A percentile compares a stretch with the other conserved stretches of the same genome.
Conservation (phyloP, 345 rosid genomes). For the Arabis hirsuta region DNA sequence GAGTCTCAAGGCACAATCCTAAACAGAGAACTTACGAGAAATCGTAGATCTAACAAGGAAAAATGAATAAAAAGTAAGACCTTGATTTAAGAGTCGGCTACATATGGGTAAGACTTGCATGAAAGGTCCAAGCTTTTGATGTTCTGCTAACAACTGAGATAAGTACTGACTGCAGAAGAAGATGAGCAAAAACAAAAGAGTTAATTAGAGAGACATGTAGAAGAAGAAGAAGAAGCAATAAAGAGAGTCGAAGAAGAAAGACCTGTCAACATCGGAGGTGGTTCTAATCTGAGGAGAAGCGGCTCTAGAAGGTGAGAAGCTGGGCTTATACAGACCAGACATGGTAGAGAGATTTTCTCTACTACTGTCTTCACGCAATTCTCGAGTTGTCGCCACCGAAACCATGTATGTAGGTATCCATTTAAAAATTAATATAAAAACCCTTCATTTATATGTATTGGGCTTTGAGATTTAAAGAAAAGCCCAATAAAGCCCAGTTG, state of each 20-base stretch:
- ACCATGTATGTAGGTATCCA: slow-evolving; percentile 24
- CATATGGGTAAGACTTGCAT: slow-evolving; percentile 90
- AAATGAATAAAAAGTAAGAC: slow-evolving; percentile 44
- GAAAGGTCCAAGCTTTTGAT: slow-evolving; percentile 98
- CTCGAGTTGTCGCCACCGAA: slow-evolving; percentile 29
- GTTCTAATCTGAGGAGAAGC: slow-evolving; percentile 97
- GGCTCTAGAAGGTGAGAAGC: slow-evolving; percentile 95
- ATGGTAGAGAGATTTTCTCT: slow-evolving; percentile 44
- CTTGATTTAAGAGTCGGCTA: slow-evolving; percentile 93
- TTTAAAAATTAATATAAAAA: not conserved
- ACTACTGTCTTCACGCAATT: slow-evolving; percentile 26
- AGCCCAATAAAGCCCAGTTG: slow-evolving; percentile 16
- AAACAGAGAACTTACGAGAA: slow-evolving; percentile 17
- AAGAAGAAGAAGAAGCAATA: not conserved
- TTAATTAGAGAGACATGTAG: slow-evolving; percentile 6
- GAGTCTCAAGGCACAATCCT: slow-evolving; percentile 7
- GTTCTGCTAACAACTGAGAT: slow-evolving; percentile 88
- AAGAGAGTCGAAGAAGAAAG: slow-evolving; percentile 21
- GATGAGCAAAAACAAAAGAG: slow-evolving; percentile 47
- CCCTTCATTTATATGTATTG: not conserved
- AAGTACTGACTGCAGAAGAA: slow-evolving; percentile 61
- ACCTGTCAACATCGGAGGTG: slow-evolving; percentile 91
- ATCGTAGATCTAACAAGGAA: slow-evolving; percentile 63
- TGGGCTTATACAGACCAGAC: slow-evolving; percentile 96
- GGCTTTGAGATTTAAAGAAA: not conserved